phyloP scores from a whole-genome alignment of 23 red algal species.

The Gracilaria vermiculophylla region DNA sequence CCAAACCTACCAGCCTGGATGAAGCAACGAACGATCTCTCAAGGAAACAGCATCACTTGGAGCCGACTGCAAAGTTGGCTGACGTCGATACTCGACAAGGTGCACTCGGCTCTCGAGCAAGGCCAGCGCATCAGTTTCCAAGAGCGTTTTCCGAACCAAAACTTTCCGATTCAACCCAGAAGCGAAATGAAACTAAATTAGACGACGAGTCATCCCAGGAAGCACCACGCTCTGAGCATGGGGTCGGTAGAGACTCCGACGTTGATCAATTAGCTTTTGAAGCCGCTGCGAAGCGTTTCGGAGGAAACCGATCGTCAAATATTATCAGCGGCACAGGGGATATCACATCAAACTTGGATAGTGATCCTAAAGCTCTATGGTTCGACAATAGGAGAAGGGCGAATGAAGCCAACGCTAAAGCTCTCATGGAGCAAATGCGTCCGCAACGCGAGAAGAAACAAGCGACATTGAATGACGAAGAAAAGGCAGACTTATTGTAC shows the following conservation, averaged over 20 bases:
- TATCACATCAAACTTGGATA: neutral
- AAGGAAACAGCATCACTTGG: neutral
- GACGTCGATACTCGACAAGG: neutral
- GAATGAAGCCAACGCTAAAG: slow-evolving; percentile 15
- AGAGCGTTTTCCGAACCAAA: slow-evolving; percentile 60
- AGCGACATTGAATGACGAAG: slow-evolving; percentile 6
- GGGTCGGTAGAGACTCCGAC: neutral
- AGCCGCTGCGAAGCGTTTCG: slow-evolving; percentile 47
- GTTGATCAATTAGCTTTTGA: slow-evolving; percentile 52
- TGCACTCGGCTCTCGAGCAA: neutral
- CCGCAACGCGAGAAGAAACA: slow-evolving; percentile 31
- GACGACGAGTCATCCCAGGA: neutral
- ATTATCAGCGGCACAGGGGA: neutral
- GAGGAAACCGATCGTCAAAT: neutral
- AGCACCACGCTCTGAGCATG: neutral
- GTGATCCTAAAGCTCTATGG: slow-evolving; percentile 35
- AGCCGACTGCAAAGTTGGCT: neutral
- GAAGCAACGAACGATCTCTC: neutral
- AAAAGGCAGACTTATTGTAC: slow-evolving; percentile 35
- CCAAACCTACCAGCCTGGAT: neutral
- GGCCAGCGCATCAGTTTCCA: neutral
- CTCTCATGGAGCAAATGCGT: slow-evolving; percentile 9
- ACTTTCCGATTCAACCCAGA: slow-evolving; percentile 1
- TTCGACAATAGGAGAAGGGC: slow-evolving; percentile 30
- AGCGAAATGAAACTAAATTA: neutral